phyloP scores from a whole-genome alignment of 2,329 filamentous ascomycete species.

The Coleophoma eucalyptorum region DNA sequence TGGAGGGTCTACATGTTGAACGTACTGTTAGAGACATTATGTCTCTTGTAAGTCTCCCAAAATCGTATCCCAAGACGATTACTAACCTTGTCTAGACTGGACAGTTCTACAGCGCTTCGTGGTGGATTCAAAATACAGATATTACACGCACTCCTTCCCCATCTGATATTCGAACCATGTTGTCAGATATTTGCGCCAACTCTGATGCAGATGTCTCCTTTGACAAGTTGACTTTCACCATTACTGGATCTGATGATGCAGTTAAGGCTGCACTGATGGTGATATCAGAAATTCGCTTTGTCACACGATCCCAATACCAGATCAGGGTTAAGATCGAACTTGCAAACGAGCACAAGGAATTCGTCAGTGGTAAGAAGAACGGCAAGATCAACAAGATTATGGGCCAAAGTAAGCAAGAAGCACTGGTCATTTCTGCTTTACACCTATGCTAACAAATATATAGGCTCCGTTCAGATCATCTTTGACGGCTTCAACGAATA shows the following conservation, averaged over 20 bases:
- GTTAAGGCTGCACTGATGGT: conserved; percentile 95
- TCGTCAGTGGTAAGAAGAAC: conserved; percentile 99
- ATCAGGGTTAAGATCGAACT: conserved; percentile 98
- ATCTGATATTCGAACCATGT: conserved; percentile 79
- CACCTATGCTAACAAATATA: conserved; percentile 6
- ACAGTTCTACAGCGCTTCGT: conserved; percentile 96
- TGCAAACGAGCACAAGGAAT: conserved; percentile 98
- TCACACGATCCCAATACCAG: conserved; percentile 82
- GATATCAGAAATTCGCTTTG: conserved; percentile 86
- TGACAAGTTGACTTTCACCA: conserved; percentile 88
- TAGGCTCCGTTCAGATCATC: conserved; percentile 93
- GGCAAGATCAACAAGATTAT: conserved; percentile 99
- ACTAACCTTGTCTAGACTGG: conserved; percentile 60
- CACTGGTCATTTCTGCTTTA: not conserved
- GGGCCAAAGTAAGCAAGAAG: conserved; percentile 72
- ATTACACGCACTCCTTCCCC: conserved; percentile 54
- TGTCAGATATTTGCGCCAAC: conserved; percentile 93
- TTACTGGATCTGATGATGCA: conserved; percentile 93
- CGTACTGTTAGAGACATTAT: conserved; percentile 94
- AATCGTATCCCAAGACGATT: not conserved
- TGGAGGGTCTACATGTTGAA: conserved; percentile 90
- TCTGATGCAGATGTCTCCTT: conserved; percentile 94
- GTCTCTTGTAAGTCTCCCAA: conserved; percentile 65
- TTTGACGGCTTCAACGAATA: conserved; percentile 99
- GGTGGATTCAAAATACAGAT: conserved; percentile 85